Evolutionary conservation across 164 flowering plant species (phyloP).

Genomic region (Macadamia integrifolia): DNA sequence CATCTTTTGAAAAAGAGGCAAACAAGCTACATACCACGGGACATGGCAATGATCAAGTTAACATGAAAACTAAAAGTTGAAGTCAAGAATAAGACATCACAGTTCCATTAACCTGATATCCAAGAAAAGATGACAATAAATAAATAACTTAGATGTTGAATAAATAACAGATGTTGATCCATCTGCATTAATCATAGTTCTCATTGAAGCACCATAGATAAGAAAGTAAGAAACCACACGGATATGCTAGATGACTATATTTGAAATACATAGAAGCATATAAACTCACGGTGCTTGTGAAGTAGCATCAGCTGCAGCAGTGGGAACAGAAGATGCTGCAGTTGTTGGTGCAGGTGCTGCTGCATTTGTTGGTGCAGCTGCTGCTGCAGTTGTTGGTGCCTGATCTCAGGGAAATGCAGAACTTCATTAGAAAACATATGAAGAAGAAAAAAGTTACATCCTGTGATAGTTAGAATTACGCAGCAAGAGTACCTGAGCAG

Average conservation of each 20-base stretch:
- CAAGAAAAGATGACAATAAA: no score
- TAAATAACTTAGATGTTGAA: no score
- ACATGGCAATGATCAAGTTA: no score
- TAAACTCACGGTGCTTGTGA: conserved; percentile 40
- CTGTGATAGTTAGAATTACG: neutral
- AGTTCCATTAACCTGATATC: no score
- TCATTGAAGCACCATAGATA: conserved; percentile 32
- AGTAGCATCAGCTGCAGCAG: conserved; percentile 28
- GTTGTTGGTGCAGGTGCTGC: no score
- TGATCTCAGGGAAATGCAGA: conserved; percentile 14
- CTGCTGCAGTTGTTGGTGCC: conserved; percentile 4
- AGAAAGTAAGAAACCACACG: neutral
- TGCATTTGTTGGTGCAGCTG: no score
- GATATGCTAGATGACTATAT: neutral
- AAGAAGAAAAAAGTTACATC: neutral
- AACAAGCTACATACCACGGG: no score
- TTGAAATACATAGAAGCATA: neutral
- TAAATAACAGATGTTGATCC: conserved; percentile 5
- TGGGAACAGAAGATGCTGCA: no score
- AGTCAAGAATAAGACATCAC: no score
- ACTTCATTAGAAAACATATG: neutral
- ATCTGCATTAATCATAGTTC: conserved; percentile 27
- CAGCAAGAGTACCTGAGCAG: conserved; percentile 48
- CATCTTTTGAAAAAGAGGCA: no score
- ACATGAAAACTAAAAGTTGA: no score